Conservation (phyloP, 2,329 filamentous ascomycete genomes). For the Penicillium capsulatum region DNA sequence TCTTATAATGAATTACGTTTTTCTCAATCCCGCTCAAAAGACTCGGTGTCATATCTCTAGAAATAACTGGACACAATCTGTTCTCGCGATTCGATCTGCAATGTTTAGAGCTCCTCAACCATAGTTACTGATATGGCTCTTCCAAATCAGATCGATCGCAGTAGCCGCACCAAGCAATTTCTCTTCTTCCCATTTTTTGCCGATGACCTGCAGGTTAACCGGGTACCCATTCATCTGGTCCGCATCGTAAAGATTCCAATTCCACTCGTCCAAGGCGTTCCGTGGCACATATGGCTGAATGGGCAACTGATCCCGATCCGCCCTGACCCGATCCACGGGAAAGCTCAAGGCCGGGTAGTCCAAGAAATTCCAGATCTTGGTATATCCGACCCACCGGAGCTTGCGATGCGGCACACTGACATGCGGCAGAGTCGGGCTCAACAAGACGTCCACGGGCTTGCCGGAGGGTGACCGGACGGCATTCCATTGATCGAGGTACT, state of each 20-base stretch:
- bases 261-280: conserved; percentile 52
- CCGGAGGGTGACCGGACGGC: conserved; percentile 45
- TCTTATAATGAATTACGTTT: conserved; percentile 18
- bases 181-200: conserved; percentile 53
- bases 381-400: conserved; percentile 54
- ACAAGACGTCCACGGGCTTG: conserved; percentile 51
- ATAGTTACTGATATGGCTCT: conserved; percentile 1
- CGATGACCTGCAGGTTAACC: conserved; percentile 53
- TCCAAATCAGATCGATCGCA: conserved; percentile 27
- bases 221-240: conserved; percentile 45
- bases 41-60: no score
- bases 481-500: conserved; percentile 59
- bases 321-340: conserved; percentile 49
- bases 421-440: conserved; percentile 60
- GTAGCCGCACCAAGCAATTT: conserved; percentile 48
- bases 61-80: no score
- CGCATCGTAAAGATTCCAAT: conserved; percentile 47
- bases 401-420: conserved; percentile 46
- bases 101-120: no score
- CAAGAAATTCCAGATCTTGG: conserved; percentile 59
- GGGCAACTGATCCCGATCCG: conserved; percentile 38
- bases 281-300: conserved; percentile 43
- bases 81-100: not conserved
- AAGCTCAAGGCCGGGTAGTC: conserved; percentile 59
- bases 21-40: no score